Percentiles rank a stretch among this genome's conserved stretches.
Evolutionary conservation across 2,329 filamentous ascomycete genomes (phyloP).

Genomic region (Talaromyces atroroseus): DNA sequence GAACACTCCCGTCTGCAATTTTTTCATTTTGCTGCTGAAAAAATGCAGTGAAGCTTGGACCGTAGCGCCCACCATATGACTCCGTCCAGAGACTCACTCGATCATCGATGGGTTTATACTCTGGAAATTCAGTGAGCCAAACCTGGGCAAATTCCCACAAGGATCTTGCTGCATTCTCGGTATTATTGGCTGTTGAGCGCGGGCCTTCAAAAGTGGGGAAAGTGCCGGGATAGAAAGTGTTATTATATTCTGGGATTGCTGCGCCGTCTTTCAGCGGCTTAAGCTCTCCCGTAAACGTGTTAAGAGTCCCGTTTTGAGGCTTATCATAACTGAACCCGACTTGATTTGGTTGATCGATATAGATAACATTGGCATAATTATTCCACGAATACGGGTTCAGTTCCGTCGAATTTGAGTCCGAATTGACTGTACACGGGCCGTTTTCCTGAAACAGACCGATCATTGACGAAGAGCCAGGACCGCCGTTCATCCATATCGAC

Average conservation of each 20-base stretch:
- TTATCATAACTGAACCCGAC: slow-evolving; percentile 54
- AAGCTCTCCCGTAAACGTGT: slow-evolving; percentile 3
- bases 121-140: slow-evolving; percentile 60
- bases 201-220: slow-evolving; percentile 43
- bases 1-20: slow-evolving; percentile 28
- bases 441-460: slow-evolving; percentile 40
- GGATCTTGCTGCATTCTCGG: slow-evolving; percentile 49
- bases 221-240: slow-evolving; percentile 50
- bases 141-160: slow-evolving; percentile 57
- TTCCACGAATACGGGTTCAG: slow-evolving; percentile 54
- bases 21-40: slow-evolving; percentile 40
- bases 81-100: slow-evolving; percentile 42
- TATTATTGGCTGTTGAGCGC: slow-evolving; percentile 43
- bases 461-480: slow-evolving; percentile 42
- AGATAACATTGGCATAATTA: slow-evolving; percentile 59
- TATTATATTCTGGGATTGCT: slow-evolving; percentile 42
- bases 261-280: slow-evolving; percentile 15
- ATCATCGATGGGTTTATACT: slow-evolving; percentile 55
- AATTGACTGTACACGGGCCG: slow-evolving; percentile 40
- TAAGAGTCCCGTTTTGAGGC: slow-evolving; percentile 35
- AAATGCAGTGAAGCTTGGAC: slow-evolving; percentile 35
- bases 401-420: slow-evolving; percentile 39
- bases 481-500: slow-evolving; percentile 44
- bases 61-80: slow-evolving; percentile 43
- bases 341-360: slow-evolving; percentile 61